phyloP scores from a whole-genome alignment of 2,329 filamentous ascomycete genomes.

The Cytospora piceae region DNA sequence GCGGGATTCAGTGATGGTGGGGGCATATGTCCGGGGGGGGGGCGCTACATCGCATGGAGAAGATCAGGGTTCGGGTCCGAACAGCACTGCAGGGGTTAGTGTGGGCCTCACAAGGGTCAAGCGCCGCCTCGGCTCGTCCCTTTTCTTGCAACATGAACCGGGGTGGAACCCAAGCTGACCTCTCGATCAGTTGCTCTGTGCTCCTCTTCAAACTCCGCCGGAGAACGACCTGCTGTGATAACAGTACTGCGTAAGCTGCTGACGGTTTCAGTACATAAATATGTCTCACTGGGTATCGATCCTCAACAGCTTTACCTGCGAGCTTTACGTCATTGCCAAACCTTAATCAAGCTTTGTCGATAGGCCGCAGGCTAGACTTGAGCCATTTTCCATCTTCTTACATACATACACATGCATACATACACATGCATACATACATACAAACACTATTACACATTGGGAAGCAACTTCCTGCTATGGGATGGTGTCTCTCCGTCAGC shows the following conservation, averaged over 20 bases:
- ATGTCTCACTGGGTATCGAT: too few relatives aligned
- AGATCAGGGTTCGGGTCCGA: too few relatives aligned
- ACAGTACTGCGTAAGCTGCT: too few relatives aligned
- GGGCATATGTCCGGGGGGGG: too few relatives aligned
- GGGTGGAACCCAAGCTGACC: not conserved
- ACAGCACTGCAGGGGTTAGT: too few relatives aligned
- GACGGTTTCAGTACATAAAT: too few relatives aligned
- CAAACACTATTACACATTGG: not conserved
- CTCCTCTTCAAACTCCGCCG: not conserved
- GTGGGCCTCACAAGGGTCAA: not conserved
- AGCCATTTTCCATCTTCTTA: not conserved
- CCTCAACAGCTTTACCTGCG: too few relatives aligned
- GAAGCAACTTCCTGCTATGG: not conserved
- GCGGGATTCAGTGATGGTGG: too few relatives aligned
- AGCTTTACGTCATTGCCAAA: not conserved
- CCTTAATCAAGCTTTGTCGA: not conserved
- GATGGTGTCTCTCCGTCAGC: not conserved
- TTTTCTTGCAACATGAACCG: conserved; percentile 5
- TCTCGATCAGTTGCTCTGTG: too few relatives aligned
- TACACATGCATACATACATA: not conserved
- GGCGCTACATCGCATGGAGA: too few relatives aligned
- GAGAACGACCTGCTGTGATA: not conserved
- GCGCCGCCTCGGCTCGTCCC: conserved; percentile 26
- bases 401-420: not conserved
- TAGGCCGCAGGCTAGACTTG: not conserved